Percentiles rank a stretch among this genome's conserved stretches.
Conservation (phyloP, 768 basidiomycete species). For the Myochromella boudieri region DNA sequence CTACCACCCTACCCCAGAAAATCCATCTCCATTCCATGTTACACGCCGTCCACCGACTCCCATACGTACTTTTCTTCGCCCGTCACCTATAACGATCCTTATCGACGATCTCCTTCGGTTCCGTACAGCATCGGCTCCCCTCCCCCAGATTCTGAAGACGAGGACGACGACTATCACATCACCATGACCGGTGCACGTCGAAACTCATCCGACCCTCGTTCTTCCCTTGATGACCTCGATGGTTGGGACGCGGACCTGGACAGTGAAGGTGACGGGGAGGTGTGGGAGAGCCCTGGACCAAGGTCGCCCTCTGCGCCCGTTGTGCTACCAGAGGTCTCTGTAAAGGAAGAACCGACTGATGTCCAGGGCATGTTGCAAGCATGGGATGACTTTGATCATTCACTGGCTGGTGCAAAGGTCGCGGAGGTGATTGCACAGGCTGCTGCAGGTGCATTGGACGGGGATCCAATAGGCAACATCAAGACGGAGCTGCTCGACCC, state of each 20-base stretch:
- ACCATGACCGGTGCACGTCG: slow-evolving; percentile 41
- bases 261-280: slow-evolving; percentile 59
- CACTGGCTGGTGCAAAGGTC: slow-evolving; percentile 41
- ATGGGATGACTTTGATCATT: slow-evolving; percentile 64
- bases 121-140: slow-evolving; percentile 60
- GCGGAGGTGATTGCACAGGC: slow-evolving; percentile 42
- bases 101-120: slow-evolving; percentile 60
- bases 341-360: slow-evolving; percentile 64
- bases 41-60: slow-evolving; percentile 46
- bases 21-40: slow-evolving; percentile 56
- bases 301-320: slow-evolving; percentile 61
- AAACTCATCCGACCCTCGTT: slow-evolving; percentile 26
- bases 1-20: slow-evolving; percentile 57
- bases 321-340: slow-evolving; percentile 30
- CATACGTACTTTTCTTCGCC: slow-evolving; percentile 25
- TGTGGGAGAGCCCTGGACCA: slow-evolving; percentile 65
- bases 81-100: slow-evolving; percentile 23
- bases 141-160: slow-evolving; percentile 72
- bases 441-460: slow-evolving; percentile 28
- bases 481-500: slow-evolving; percentile 44
- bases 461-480: slow-evolving; percentile 28
- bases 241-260: slow-evolving; percentile 48
- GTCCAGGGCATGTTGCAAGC: slow-evolving; percentile 65
- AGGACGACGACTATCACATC: slow-evolving; percentile 49
- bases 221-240: slow-evolving; percentile 29